Evolutionary conservation across 2,329 filamentous ascomycete genomes (phyloP), one percentile per base, ranked within the genome.

Genomic region (Aureobasidium subglaciale): DNA sequence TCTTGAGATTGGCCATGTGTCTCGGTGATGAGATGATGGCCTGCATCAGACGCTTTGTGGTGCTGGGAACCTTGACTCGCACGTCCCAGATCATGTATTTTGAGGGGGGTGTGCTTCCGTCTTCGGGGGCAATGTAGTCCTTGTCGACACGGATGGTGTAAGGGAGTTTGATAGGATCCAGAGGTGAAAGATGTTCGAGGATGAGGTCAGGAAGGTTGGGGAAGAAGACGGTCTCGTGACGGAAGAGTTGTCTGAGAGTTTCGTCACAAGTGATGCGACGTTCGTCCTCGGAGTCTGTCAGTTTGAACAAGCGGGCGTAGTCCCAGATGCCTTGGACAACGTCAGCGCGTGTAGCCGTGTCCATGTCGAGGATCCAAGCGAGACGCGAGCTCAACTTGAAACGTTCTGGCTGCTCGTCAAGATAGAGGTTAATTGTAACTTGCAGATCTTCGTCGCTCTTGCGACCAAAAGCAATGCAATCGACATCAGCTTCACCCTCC

Each of bases 281-380:
- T 75, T 93, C 93, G 68, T 99, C 93, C 58, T 97, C 92, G 61
- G 96, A 91, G 68, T 96, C 92, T 69, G 95, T 90, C 43, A 99
- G 76, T 16, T 86, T 85, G 77, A 88, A 87, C 18, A 88, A 79
- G 63, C 89, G 86, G 62, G 96, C 88, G 65, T 99, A 99, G 68
- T 96, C 91, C 90, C 91, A 99, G 29, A 99, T 81, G 13, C 88
- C 91, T 78, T 95, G 88, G 25, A 96, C 84, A 6, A 91, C 87
- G 59, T 93, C 90, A 35, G 90, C 86, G 27, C 90, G 85, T 25
- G 93, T 92, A 49, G 90, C 92, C 70, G 95, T 90, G 46, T 84
- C 79, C 65, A 88, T 88, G 65, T 96, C 93, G 16, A 97, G 77
- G 13, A 97, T 80, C 48, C 95, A 87, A 10, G 90, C 85, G 42